Evolutionary conservation across 768 basidiomycete genomes (phyloP).

Genomic region (Dioszegia crocea): DNA sequence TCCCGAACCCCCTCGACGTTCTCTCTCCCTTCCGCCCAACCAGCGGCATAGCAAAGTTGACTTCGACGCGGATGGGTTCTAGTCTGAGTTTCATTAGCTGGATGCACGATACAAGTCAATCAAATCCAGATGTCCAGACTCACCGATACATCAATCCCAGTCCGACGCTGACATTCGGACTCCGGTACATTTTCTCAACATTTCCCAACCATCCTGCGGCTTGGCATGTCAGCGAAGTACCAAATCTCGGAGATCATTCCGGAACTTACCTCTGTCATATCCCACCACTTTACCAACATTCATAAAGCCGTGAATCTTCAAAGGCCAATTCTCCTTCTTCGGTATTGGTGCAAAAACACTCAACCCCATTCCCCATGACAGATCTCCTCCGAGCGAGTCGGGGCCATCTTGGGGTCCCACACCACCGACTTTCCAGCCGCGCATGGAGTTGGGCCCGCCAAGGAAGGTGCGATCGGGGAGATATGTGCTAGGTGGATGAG

Average conservation of each 20-base stretch:
- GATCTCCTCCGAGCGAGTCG: conserved; percentile 49
- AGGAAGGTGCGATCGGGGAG: conserved; percentile 78
- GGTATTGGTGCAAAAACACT: conserved; percentile 43
- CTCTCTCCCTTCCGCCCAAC: conserved; percentile 44
- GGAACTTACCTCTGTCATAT: conserved; percentile 37
- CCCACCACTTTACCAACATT: conserved; percentile 44
- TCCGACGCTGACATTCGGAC: conserved; percentile 43
- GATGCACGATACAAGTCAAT: too few species aligned
- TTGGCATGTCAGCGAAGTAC: conserved; percentile 9
- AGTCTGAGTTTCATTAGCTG: conserved; percentile 24
- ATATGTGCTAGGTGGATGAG: conserved; percentile 16
- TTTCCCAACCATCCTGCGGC: conserved; percentile 38
- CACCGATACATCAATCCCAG: conserved; percentile 42
- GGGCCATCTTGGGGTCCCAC: conserved; percentile 39
- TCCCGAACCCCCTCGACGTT: conserved; percentile 42
- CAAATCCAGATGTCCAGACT: background rate
- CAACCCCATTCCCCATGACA: conserved; percentile 44
- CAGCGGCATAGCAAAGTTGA: conserved; percentile 47
- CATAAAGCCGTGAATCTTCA: conserved; percentile 43
- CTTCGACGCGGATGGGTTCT: conserved; percentile 43
- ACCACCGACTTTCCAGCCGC: conserved; percentile 53
- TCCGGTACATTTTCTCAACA: conserved; percentile 32
- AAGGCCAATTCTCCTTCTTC: conserved; percentile 41
- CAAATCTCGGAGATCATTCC: background rate
- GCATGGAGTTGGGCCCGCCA: conserved; percentile 80